A percentile compares a stretch with the other conserved stretches of the same genome.
Conservation (phyloP, 441 rosid genomes). For the Pelargonium cotyledonis region DNA sequence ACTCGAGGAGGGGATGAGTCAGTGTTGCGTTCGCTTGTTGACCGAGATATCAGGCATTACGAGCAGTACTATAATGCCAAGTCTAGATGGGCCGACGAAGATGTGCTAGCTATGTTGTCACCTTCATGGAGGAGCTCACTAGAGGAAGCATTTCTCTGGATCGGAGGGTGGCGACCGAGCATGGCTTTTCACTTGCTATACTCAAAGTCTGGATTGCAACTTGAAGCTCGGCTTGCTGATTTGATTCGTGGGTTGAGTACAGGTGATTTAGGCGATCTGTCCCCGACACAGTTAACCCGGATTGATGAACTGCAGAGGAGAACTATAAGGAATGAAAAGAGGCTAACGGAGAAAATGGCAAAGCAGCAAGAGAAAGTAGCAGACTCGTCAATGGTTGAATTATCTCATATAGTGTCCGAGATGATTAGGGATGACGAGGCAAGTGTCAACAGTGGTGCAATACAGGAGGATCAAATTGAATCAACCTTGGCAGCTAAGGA, state of each 20-base stretch:
- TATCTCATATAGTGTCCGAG: constrained; percentile 23
- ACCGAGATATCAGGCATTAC: constrained; percentile 33
- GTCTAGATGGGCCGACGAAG: constrained; percentile 26
- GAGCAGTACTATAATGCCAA: constrained; percentile 35
- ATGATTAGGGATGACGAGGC: constrained; percentile 12
- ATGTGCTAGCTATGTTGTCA: constrained; percentile 34
- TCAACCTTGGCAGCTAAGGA: constrained; percentile 21
- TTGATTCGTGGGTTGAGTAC: constrained; percentile 27
- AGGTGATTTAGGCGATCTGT: constrained; percentile 35
- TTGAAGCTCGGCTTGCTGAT: constrained; percentile 28
- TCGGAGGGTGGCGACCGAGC: constrained; percentile 42
- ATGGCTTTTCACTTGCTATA: constrained; percentile 46
- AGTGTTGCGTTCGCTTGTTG: constrained; percentile 15
- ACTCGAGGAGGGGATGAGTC: neutral
- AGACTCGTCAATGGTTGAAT: constrained; percentile 30
- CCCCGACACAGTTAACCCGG: constrained; percentile 25
- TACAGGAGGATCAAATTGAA: constrained; percentile 20
- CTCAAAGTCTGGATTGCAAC: constrained; percentile 40
- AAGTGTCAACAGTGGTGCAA: neutral
- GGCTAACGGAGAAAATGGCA: constrained; percentile 30
- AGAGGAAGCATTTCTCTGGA: constrained; percentile 39
- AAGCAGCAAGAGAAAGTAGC: constrained; percentile 37
- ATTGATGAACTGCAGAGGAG: constrained; percentile 28
- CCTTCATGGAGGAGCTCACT: constrained; percentile 40
- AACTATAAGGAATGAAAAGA: constrained; percentile 32